A percentile compares a stretch with the other conserved stretches of the same genome.
phyloP scores from a whole-genome alignment of 1,139 yeast genomes.

The Arxiozyma slooffiae region DNA sequence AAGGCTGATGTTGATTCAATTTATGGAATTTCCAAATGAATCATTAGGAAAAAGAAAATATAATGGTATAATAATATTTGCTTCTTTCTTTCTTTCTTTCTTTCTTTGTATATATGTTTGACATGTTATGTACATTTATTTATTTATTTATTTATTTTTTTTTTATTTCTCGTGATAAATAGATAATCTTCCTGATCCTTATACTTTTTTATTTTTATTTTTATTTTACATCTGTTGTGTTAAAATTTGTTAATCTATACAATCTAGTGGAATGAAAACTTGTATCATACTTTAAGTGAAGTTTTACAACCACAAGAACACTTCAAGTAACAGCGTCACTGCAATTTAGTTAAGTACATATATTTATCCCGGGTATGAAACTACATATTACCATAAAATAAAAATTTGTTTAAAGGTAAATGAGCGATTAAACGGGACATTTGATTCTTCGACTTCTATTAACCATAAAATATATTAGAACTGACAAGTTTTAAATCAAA shows the following conservation, averaged over 20 bases:
- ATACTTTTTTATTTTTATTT: background rate
- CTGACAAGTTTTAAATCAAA: background rate
- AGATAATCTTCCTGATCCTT: background rate
- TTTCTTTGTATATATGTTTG: background rate
- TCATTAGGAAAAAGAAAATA: background rate
- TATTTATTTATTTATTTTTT: background rate
- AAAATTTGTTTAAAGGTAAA: constrained; percentile 20
- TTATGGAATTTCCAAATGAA: constrained; percentile 27
- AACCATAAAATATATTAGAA: constrained; percentile 8
- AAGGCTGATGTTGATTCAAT: constrained; percentile 49
- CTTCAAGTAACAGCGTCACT: background rate
- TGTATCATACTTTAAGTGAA: too few species aligned
- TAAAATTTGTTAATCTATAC: too few species aligned
- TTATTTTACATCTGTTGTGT: too few species aligned
- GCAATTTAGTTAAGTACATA: too few species aligned
- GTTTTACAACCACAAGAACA: too few species aligned
- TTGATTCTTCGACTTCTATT: constrained; percentile 24
- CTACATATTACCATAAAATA: constrained; percentile 29
- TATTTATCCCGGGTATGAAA: constrained; percentile 32
- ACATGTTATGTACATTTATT: too few species aligned
- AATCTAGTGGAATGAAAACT: background rate
- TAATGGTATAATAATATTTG: background rate
- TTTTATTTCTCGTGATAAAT: background rate
- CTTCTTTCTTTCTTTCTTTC: background rate
- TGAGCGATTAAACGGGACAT: constrained; percentile 33